Evolutionary conservation across 116 monocot species (phyloP).

Genomic region (Dioscorea cayenensis): DNA sequence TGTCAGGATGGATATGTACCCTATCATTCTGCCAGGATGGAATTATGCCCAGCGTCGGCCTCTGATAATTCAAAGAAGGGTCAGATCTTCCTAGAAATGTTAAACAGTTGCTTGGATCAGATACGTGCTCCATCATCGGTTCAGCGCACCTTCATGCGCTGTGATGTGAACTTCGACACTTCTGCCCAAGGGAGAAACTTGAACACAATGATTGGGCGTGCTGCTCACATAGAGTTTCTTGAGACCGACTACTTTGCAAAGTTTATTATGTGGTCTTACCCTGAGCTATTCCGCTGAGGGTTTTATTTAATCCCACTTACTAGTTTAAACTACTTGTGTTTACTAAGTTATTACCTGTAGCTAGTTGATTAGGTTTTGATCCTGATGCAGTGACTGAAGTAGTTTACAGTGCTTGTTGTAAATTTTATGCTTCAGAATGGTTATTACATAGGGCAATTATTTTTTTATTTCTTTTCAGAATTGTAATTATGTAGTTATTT

Average conservation of each 20-base stretch:
- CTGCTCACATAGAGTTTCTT: slow-evolving; percentile 97
- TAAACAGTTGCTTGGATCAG: slow-evolving; percentile 91
- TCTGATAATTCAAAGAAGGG: slow-evolving; percentile 78
- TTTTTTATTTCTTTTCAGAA: slow-evolving; percentile 4
- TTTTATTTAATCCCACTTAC: background rate
- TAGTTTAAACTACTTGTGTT: background rate
- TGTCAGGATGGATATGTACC: slow-evolving; percentile 95
- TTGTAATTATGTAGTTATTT: background rate
- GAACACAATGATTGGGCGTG: slow-evolving; percentile 87
- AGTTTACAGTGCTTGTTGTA: too few relatives aligned
- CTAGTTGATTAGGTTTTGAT: too few relatives aligned
- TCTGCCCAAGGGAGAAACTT: slow-evolving; percentile 67
- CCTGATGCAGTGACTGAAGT: too few relatives aligned
- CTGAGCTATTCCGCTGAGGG: slow-evolving; percentile 57
- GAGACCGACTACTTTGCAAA: slow-evolving; percentile 73
- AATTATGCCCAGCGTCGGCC: slow-evolving; percentile 70
- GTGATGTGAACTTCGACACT: slow-evolving; percentile 81
- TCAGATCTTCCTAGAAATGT: slow-evolving; percentile 83
- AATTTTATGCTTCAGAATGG: too few relatives aligned
- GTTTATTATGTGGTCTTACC: slow-evolving; percentile 95
- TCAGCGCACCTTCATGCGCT: slow-evolving; percentile 69
- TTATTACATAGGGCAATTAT: background rate
- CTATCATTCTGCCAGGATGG: slow-evolving; percentile 95
- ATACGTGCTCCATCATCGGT: slow-evolving; percentile 71
- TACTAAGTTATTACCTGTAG: too few relatives aligned